Base-by-base conservation (phyloP, 148 eudicot genomes). In the Chenopodium berlandieri region DNA sequence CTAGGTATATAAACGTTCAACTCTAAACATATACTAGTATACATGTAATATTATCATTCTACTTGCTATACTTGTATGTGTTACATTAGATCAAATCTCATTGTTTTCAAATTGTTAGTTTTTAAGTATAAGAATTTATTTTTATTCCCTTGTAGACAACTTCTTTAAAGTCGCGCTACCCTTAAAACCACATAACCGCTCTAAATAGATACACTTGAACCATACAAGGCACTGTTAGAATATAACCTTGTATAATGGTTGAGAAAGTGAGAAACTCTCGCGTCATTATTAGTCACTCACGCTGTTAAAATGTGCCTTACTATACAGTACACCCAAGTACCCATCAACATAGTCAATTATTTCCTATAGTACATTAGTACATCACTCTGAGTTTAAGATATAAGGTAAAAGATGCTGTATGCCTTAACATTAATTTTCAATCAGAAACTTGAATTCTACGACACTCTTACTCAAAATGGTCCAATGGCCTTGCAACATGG, bases 1-100 rank as follows among this genome's bases (percentile, higher is more conserved):
- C 98, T 31, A 91, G 81, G 65, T 97, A 90, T 80, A 76, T 88
- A 73, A 90, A 89, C 69, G 82, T 95, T 79, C 94, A 90, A 77
- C 52, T 94, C 44, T 92, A 88, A 65, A 9, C 27, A 9, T 37
- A 19, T 4, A 71, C 17, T 68, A 0, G 44, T 6, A 40, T 40
- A 40, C 44, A 40, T 56, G 22, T 56, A 17, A 50, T 50, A 4
- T 14, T 56, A 56, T 56, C 20, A 56, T 56, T 56, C 62, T 14
- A 17, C 62, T 56, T 56, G 62, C 17, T 67, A 3, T 12, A 66
- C 44, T 7, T 40, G 27, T 32, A 32, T 32, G 34, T 32, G 25
- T 9, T 66, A 34, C 30, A 4, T 7, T 30, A 25, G 4, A 27
- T 30, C 37, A 67, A 1, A 72, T 22, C 48, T 34, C 56, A 72